A percentile compares a stretch with the other conserved stretches of the same genome.
phyloP scores from a whole-genome alignment of 2,329 filamentous ascomycete genomes.

The Venturiaceae sp. region DNA sequence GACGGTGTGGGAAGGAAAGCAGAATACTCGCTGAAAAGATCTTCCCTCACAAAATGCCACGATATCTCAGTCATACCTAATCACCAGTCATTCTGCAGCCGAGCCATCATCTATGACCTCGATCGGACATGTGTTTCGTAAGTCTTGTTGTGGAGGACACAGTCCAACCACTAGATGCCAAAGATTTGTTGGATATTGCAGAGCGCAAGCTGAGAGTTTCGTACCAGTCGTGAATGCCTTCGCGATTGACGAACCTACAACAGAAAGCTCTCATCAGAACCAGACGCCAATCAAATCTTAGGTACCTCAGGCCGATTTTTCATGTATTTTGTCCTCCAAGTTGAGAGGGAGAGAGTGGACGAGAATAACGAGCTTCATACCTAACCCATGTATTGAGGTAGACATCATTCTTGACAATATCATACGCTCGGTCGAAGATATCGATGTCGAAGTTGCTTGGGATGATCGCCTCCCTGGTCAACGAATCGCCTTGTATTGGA shows the following conservation, averaged over 20 bases:
- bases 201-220: neutral
- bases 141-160: too few species aligned
- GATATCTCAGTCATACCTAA: too few species aligned
- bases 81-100: too few species aligned
- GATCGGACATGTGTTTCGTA: too few species aligned
- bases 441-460: constrained; percentile 5
- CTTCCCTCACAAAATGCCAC: too few species aligned
- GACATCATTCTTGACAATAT: constrained; percentile 9
- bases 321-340: neutral
- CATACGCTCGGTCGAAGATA: constrained; percentile 10
- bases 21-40: too few species aligned
- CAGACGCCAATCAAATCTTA: too few species aligned
- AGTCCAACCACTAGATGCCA: neutral
- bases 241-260: constrained; percentile 1
- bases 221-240: neutral
- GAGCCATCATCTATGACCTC: too few species aligned
- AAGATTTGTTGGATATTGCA: neutral
- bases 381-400: constrained; percentile 10
- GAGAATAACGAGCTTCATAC: constrained; percentile 8
- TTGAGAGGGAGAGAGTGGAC: constrained; percentile 11
- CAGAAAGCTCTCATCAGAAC: too few species aligned
- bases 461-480: neutral
- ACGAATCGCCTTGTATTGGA: neutral
- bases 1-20: too few species aligned
- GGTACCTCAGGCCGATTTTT: neutral